phyloP scores from a whole-genome alignment of 2,329 filamentous ascomycete species.

The Metarhizium rileyi region DNA sequence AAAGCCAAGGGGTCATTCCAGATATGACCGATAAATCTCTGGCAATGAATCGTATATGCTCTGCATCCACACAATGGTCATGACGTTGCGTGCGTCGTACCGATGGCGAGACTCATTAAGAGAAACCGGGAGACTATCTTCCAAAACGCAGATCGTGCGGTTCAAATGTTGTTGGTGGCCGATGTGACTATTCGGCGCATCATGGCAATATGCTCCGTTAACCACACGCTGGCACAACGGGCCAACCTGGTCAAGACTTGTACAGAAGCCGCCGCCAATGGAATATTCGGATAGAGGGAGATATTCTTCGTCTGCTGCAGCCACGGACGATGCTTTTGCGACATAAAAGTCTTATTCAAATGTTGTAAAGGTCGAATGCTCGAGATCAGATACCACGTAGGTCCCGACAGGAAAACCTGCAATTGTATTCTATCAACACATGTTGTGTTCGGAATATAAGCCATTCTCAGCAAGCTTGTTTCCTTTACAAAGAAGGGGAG shows the following conservation, averaged over 20 bases:
- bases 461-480: background rate
- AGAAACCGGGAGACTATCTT: background rate
- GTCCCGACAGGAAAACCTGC: conserved; percentile 19
- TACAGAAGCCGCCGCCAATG: conserved; percentile 18
- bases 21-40: conserved; percentile 20
- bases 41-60: conserved; percentile 23
- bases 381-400: conserved; percentile 10
- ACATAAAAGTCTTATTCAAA: conserved; percentile 19
- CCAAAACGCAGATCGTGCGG: conserved; percentile 10
- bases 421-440: background rate
- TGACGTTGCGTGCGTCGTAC: conserved; percentile 14
- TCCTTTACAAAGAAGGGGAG: background rate
- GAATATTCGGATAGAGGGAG: conserved; percentile 10
- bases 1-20: conserved; percentile 22
- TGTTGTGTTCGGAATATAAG: no score
- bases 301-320: conserved; percentile 4
- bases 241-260: conserved; percentile 18
- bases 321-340: conserved; percentile 15
- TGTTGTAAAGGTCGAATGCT: conserved; percentile 15
- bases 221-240: conserved; percentile 21
- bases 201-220: conserved; percentile 20
- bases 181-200: conserved; percentile 13
- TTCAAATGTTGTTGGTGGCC: conserved; percentile 16
- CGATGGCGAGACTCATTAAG: conserved; percentile 6
- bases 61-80: conserved; percentile 29